phyloP scores from a whole-genome alignment of 2,329 filamentous ascomycete species.

The Aspergillus sp. region DNA sequence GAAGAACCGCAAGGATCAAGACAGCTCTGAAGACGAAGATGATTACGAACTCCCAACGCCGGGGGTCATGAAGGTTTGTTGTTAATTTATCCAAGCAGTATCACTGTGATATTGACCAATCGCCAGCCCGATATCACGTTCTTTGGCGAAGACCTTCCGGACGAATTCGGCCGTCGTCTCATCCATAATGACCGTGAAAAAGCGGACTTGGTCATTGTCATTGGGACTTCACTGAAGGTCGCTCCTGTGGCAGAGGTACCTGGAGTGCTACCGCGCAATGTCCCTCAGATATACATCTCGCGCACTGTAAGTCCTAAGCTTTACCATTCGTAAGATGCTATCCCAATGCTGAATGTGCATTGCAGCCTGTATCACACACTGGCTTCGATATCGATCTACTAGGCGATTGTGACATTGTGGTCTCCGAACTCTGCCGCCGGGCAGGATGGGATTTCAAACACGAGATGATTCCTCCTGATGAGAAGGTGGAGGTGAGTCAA shows the following conservation, averaged over 20 bases:
- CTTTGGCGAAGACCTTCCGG: slow-evolving; percentile 84
- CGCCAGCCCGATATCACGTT: slow-evolving; percentile 84
- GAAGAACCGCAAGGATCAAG: slow-evolving; percentile 49
- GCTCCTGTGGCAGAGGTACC: slow-evolving; percentile 90
- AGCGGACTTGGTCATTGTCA: slow-evolving; percentile 87
- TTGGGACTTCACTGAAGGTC: slow-evolving; percentile 92
- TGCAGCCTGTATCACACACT: slow-evolving; percentile 68
- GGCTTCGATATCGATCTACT: slow-evolving; percentile 94
- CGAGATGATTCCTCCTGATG: slow-evolving; percentile 67
- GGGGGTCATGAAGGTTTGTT: slow-evolving; percentile 66
- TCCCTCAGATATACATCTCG: slow-evolving; percentile 87
- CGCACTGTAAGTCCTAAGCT: slow-evolving; percentile 49
- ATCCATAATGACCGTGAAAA: slow-evolving; percentile 70
- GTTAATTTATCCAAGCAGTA: not conserved
- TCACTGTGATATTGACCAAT: slow-evolving; percentile 5
- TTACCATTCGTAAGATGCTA: not conserved
- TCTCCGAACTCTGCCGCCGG: slow-evolving; percentile 74
- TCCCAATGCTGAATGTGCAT: slow-evolving; percentile 5
- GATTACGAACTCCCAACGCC: slow-evolving; percentile 58
- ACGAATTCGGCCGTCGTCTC: slow-evolving; percentile 71
- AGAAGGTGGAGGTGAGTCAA: slow-evolving; percentile 50
- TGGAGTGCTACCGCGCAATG: slow-evolving; percentile 64
- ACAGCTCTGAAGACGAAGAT: slow-evolving; percentile 50
- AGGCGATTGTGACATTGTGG: slow-evolving; percentile 88
- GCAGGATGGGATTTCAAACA: slow-evolving; percentile 74